Base-by-base conservation (phyloP, 2,329 filamentous ascomycete species). In the Talaromyces piceae region DNA sequence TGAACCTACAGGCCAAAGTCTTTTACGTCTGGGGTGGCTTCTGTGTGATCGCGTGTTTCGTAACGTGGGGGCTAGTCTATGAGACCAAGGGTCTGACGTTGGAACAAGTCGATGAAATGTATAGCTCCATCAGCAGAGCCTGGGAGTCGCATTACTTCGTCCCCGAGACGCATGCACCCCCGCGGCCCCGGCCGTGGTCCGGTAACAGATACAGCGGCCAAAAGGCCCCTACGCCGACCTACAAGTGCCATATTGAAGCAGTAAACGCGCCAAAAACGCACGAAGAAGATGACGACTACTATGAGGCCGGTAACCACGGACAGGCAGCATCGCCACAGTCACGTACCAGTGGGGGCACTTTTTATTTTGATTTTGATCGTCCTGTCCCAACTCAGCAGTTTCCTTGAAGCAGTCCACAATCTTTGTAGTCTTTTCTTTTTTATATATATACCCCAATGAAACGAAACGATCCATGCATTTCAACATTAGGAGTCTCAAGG, bases 11-110 rank as follows among this genome's bases (percentile, higher is more conserved):
- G 53, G 72, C 74, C 55, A 77, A 77, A 59, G 76, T 81, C 27
- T 81, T 81, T 68, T 81, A 80, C 67, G 74, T 81, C 63, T 81
- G 78, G 78, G 77, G 76, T 47, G 70, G 72, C 25, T 78, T 77
- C 62, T 82, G 79, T 68, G 73, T 74, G 56, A 64, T 80, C 57
- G 79, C 76, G 56, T 69, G 71, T 55, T 45, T 68, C 27, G 73
- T 73, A 47, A 67, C 72, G n/a, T 87, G 80, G 65, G 84, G 86
- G 66, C 81, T 83, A 70, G 82, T 95, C 62, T 91, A 91, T 64
- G 89, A 93, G 75, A 95, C 89, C 52, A 94, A 94, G 77, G 87
- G 87, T 13, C 77, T 91, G 11, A 83, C 81, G 0, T 79, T 94
- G 22, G 89, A 95, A 68, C 81, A 94, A 69, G 84, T 95, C 51